These are phyloP conservation scores for Porphyrellus cyaneotinctus DNA, from an alignment of 768 basidiomycete genomes.

Conservation along the genomic window DNA sequence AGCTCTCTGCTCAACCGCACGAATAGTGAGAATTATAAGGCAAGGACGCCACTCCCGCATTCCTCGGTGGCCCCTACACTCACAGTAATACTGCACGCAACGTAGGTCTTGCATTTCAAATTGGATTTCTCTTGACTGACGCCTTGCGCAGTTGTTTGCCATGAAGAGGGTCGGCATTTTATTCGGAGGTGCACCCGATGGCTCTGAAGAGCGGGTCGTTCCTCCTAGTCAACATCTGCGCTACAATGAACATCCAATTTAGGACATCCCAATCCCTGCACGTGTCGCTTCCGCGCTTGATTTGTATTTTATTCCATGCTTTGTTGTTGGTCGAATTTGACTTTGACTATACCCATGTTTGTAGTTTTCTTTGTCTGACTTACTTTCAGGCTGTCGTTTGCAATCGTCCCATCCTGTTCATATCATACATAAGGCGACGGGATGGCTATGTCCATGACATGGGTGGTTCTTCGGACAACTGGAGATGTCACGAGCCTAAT, in stretches of 20 bases:
- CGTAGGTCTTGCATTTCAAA: conserved; percentile 35
- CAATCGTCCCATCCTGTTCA: no score
- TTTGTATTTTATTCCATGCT: background rate
- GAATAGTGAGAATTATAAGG: conserved; percentile 59
- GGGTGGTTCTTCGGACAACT: no score
- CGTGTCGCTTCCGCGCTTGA: no score
- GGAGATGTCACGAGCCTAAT: no score
- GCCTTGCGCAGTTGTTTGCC: background rate
- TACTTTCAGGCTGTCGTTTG: no score
- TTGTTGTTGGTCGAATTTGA: background rate
- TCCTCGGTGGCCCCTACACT: conserved; percentile 85
- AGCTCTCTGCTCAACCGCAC: conserved; percentile 48
- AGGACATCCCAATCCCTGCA: background rate
- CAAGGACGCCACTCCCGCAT: conserved; percentile 84
- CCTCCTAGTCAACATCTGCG: conserved; percentile 7
- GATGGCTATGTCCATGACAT: no score
- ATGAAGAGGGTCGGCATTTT: conserved; percentile 11
- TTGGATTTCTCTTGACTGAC: background rate
- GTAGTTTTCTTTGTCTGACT: background rate
- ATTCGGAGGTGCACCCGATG: conserved; percentile 7
- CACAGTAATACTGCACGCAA: conserved; percentile 83
- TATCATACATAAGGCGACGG: no score
- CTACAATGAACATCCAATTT: background rate
- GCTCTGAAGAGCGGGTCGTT: conserved; percentile 1
- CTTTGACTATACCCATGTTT: background rate